Percentiles rank a stretch among this genome's conserved stretches.
Conservation (phyloP, 176 grass and related monocot species). For the Oryza rufipogon region DNA sequence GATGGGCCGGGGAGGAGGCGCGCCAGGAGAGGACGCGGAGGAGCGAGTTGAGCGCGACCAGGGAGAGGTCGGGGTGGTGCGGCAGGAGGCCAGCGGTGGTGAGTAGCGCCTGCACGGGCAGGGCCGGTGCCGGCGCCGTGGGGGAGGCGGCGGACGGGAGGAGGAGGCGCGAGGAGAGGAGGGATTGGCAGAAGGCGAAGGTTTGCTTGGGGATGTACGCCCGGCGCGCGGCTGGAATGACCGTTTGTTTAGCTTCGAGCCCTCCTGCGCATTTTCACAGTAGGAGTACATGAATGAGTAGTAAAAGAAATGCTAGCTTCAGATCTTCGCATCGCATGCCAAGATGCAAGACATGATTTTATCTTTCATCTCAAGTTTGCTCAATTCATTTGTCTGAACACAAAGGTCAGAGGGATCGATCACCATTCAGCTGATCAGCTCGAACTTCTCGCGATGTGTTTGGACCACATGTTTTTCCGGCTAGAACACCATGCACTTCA, state of each 20-base stretch:
- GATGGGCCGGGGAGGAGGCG: constrained; percentile 46
- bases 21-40: constrained; percentile 49
- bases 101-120: constrained; percentile 61
- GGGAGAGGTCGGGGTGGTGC: constrained; percentile 49
- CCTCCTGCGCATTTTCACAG: too few species aligned
- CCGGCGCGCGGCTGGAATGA: background rate
- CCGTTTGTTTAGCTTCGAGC: background rate
- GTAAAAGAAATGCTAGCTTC: background rate
- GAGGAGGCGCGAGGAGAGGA: constrained; percentile 58
- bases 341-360: constrained; percentile 35
- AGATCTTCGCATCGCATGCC: constrained; percentile 37
- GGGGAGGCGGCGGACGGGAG: constrained; percentile 19
- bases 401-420: constrained; percentile 7
- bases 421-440: background rate
- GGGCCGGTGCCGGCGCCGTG: background rate
- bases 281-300: constrained; percentile 16
- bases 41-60: constrained; percentile 65
- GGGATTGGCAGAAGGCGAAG: constrained; percentile 56
- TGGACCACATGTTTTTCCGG: background rate
- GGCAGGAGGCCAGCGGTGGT: constrained; percentile 52
- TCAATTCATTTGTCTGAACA: constrained; percentile 13
- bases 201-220: constrained; percentile 44
- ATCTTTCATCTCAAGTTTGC: constrained; percentile 44
- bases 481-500: constrained; percentile 9
- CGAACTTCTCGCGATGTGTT: background rate